These are phyloP conservation scores for Candida awuae DNA, from an alignment of 805 yeast species.

Conservation along the genomic window DNA sequence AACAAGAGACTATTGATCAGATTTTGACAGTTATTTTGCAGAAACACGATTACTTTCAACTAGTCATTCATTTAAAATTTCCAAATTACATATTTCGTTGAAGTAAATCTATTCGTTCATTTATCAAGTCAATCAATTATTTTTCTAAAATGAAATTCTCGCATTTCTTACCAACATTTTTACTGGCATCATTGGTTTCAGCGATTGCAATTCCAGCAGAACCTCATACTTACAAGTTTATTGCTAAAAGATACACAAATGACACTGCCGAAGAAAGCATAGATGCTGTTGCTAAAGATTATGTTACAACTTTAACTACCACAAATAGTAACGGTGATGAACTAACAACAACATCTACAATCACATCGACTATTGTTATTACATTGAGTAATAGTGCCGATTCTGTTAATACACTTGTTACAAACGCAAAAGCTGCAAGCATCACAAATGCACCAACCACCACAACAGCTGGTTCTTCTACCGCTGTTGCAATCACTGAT, in stretches of 20 bases:
- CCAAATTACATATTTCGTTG: neutral
- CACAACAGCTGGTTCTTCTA: conserved; percentile 5
- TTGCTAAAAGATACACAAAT: conserved; percentile 23
- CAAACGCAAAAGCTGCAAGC: neutral
- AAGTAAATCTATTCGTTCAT: conserved; percentile 4
- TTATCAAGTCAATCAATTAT: neutral
- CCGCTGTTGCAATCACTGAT: conserved; percentile 4
- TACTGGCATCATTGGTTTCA: conserved; percentile 15
- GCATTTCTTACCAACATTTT: conserved; percentile 10
- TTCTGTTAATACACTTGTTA: conserved; percentile 1
- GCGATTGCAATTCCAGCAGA: conserved; percentile 10
- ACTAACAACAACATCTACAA: conserved; percentile 4
- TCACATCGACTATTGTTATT: conserved; percentile 6
- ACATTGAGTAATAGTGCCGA: neutral
- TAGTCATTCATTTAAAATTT: conserved; percentile 10
- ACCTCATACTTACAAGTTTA: conserved; percentile 6
- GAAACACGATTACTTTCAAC: conserved; percentile 2
- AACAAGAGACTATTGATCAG: no score
- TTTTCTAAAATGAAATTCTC: conserved; percentile 14
- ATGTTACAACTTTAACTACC: neutral
- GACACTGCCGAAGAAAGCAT: conserved; percentile 11
- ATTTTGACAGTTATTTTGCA: neutral
- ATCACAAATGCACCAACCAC: neutral
- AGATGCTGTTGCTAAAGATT: neutral
- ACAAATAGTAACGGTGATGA: conserved; percentile 4